Base-by-base conservation (phyloP, 331 rosid species). In the Acacia concinna region DNA sequence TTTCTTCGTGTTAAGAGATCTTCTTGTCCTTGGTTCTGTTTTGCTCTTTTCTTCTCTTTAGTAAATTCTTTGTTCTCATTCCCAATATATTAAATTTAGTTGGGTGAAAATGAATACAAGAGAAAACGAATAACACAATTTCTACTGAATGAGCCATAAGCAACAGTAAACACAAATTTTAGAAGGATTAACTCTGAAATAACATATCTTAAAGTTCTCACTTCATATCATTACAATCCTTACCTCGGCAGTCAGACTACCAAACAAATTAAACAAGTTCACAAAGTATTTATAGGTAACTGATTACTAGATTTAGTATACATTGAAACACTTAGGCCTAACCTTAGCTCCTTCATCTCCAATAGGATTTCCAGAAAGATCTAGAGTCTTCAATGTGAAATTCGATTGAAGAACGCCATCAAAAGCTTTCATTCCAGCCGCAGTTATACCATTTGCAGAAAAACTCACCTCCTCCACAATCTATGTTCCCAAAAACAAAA, bases 261-360 rank as follows among this genome's bases (percentile, higher is more conserved):
- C 27, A 59, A 43, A 65, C 8, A 12, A 37, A 70, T 7, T 59
- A 17, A 70, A n/a, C 32, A 60, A 37, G 37, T 79, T 32, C 38
- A 43, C 10, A 20, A 20, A 2, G 37, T 44, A 41, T n/a, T 11
- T 15, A 35, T 43, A 32, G 66, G 32, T 41, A 2, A 41, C 32
- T 41, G 31, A 25, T 69, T 0, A 5, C 43, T 43, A 43, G 38
- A 13, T 41, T 69, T 69, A 69, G n/a, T 12, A 34, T 69, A 46
- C 79, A 51, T 69, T 32, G 28, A 34, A 70, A 32, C 17, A 57
- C 28, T 62, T 77, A 65, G 78, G 71, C 78, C 86, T 68, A 31
- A 93, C 99, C 98, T 96, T 91, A 63, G 78, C 88, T 81, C 99
- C 99, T 76, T 90, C 98, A 85, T 96, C 99, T 85, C 98, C 99